Evolutionary conservation across 176 grass and related monocot genomes (phyloP), one percentile per base, ranked within the genome.

Genomic region (Aegilops umbellulata): DNA sequence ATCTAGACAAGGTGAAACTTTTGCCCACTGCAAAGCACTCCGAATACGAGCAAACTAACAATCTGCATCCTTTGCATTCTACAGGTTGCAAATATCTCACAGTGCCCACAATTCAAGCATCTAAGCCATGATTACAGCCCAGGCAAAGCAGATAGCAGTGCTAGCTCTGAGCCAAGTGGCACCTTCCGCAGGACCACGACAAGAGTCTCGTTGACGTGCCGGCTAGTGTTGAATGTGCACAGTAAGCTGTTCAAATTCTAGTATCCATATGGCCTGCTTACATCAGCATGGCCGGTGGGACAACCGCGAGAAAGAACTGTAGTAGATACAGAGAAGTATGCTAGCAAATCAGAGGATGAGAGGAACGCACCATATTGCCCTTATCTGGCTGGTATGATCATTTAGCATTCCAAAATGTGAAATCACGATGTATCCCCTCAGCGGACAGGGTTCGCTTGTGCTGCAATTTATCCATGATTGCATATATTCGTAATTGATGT

Each of bases 121-220:
- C 58, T 71, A 74, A 78, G 42, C 41, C 44, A 60, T 26, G 41
- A 25, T n/a, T 69, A 16, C 30, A 65, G 9, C 17, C 84, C 68
- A 41, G 78, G 61, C 7, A 78, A 80, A 78, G 10, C 42, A 20
- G 60, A 79, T 60, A 75, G 84, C 19, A 71, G 9, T 80, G 81
- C 19, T 38, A 58, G 27, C 65, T 78, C 38, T 25, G 82, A 89
- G 49, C 88, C 89, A 86, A 86, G 29, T 85, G 79, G 73, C 69
- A 80, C 80, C 25, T 90, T 88, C 63, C 38, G 1, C 17, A 92
- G 88, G 65, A 89, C 86, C 39, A 77, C 86, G 6, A 90, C 82
- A 13, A 94, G 96, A 89, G 92, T 94, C 19, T 95, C 93, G 0
- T 69, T 98, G 60, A 98, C 96, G 8, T 98, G 96, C 79, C 96